Evolutionary conservation across 345 rosid genomes (phyloP).

Genomic region (Noccaea bulbosa): DNA sequence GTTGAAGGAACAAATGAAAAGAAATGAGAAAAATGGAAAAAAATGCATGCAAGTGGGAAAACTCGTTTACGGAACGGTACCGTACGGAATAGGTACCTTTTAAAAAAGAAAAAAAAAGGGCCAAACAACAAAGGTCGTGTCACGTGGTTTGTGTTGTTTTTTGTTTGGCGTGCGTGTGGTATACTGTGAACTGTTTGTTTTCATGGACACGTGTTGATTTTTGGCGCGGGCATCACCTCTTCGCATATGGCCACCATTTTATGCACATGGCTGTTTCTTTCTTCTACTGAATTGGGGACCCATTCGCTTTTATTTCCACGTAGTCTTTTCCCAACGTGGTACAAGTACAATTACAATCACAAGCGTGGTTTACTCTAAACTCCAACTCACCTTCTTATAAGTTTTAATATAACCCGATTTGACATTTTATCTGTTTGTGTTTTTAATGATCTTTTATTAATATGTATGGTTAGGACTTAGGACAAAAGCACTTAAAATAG

Average conservation of each 20-base stretch:
- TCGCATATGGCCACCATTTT: slow-evolving; percentile 25
- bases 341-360: no score
- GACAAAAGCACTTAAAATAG: not conserved
- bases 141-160: slow-evolving; percentile 41
- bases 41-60: not conserved
- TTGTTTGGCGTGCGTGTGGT: slow-evolving; percentile 8
- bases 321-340: not conserved
- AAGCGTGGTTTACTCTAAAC: not conserved
- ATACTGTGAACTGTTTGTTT: slow-evolving; percentile 23
- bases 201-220: slow-evolving; percentile 19
- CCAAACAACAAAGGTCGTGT: slow-evolving; percentile 20
- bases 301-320: not conserved
- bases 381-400: slow-evolving; percentile 1
- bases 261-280: slow-evolving; percentile 36
- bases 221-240: not conserved
- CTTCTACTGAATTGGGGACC: not conserved
- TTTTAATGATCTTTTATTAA: not conserved
- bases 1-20: no score
- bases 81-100: slow-evolving; percentile 39
- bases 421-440: not conserved
- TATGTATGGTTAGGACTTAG: slow-evolving; percentile 1
- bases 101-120: not conserved
- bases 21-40: no score
- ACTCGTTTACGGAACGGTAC: slow-evolving; percentile 39
- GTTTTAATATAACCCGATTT: not conserved